Percentiles rank a stretch among this genome's conserved stretches.
These are phyloP conservation scores for Kwoniella botswanensis DNA, from an alignment of 768 basidiomycete species.

Conservation along the genomic window DNA sequence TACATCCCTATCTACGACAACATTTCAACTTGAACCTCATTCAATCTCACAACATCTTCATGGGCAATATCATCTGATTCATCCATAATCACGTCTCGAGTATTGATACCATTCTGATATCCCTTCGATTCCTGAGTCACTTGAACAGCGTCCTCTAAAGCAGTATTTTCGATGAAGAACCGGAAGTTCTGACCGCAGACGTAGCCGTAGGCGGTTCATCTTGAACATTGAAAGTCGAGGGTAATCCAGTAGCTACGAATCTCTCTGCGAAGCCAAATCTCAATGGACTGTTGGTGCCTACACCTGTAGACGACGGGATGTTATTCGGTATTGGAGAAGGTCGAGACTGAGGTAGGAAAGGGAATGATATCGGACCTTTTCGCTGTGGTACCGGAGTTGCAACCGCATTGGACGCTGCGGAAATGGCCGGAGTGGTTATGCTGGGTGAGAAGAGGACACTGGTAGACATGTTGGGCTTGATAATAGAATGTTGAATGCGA, in stretches of 20 bases:
- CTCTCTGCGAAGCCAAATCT: slow-evolving; percentile 8
- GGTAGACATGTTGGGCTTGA: neutral
- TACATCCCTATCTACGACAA: neutral
- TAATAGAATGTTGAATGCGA: neutral
- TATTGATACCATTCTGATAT: neutral
- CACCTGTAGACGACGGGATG: neutral
- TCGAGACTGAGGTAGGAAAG: slow-evolving; percentile 1
- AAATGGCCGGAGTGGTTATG: neutral
- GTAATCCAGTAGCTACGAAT: neutral
- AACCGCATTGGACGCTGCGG: neutral
- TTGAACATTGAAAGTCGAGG: neutral
- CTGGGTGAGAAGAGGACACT: neutral
- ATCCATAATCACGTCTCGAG: neutral
- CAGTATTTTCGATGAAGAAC: neutral
- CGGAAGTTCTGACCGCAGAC: neutral
- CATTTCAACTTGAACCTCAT: slow-evolving; percentile 1
- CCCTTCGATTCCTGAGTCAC: neutral
- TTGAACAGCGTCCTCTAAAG: neutral
- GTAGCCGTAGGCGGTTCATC: neutral
- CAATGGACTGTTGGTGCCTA: neutral
- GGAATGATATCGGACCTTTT: neutral
- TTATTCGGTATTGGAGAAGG: neutral
- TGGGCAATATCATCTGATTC: neutral
- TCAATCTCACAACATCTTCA: neutral
- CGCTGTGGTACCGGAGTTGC: neutral